Percentiles rank a stretch among this genome's conserved stretches.
Conservation (phyloP, 306 rosid species). For the Dryas octopetala region DNA sequence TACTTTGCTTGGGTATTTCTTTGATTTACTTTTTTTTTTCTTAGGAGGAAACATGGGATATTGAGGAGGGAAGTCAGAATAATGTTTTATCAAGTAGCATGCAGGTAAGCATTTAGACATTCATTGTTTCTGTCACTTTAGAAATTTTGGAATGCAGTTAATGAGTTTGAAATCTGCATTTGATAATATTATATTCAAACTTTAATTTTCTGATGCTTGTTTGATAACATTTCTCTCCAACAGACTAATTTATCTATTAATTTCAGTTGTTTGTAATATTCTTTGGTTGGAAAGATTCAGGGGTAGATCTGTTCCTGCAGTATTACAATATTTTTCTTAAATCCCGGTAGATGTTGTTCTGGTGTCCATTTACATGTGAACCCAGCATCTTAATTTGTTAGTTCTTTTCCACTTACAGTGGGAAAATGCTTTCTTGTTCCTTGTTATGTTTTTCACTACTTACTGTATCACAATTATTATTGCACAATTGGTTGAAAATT, state of each 20-base stretch:
- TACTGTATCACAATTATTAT: background rate
- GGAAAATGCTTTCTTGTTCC: background rate
- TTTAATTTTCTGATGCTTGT: background rate
- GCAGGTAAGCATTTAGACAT: conserved; percentile 60
- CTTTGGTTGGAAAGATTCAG: background rate
- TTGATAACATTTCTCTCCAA: background rate
- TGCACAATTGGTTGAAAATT: conserved; percentile 1
- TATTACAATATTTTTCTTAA: background rate
- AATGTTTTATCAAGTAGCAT: conserved; percentile 95
- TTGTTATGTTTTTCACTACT: background rate
- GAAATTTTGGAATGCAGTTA: conserved; percentile 3
- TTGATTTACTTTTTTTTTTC: conserved; percentile 17
- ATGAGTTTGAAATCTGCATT: background rate
- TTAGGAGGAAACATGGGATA: conserved; percentile 98
- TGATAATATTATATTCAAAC: background rate
- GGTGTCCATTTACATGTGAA: background rate
- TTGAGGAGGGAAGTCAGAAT: conserved; percentile 96
- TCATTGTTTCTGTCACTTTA: conserved; percentile 2
- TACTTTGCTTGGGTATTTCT: conserved; percentile 18
- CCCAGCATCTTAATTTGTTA: background rate
- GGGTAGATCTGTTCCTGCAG: background rate
- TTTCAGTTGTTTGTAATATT: background rate
- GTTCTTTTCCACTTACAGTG: background rate
- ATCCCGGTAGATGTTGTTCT: background rate
- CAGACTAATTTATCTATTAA: background rate